phyloP scores from a whole-genome alignment of 345 rosid species.

The Erucastrum elatum region DNA sequence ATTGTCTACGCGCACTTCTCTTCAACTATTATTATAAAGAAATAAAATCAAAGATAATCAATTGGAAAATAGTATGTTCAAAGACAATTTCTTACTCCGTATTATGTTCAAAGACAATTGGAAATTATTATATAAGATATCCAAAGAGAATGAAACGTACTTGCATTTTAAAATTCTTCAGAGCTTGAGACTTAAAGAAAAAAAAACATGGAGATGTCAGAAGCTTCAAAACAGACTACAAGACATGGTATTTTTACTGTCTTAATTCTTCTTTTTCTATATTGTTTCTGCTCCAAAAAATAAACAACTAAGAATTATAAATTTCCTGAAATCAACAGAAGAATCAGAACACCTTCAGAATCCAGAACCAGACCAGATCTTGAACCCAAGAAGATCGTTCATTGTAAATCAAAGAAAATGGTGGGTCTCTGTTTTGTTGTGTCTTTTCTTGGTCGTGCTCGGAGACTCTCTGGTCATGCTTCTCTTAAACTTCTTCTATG shows the following conservation, averaged over 20 bases:
- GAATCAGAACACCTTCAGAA: constrained; percentile 21
- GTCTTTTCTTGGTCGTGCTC: constrained; percentile 7
- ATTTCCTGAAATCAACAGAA: neutral
- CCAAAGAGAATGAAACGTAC: neutral
- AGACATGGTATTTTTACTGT: constrained; percentile 15
- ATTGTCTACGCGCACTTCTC: neutral
- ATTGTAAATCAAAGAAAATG: constrained; percentile 12
- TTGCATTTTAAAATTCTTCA: neutral
- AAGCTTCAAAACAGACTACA: constrained; percentile 24
- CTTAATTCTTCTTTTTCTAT: neutral
- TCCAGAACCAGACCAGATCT: constrained; percentile 32
- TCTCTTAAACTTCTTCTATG: constrained; percentile 35
- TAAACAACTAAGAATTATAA: neutral
- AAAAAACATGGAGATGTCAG: constrained; percentile 3
- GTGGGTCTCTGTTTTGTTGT: constrained; percentile 31
- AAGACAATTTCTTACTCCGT: neutral
- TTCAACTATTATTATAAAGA: neutral
- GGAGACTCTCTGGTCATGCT: constrained; percentile 38
- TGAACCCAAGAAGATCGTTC: constrained; percentile 19
- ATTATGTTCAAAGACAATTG: neutral
- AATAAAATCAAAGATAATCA: neutral
- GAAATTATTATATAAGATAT: neutral
- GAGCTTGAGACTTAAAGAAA: neutral
- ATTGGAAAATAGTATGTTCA: neutral
- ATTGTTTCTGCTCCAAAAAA: neutral